phyloP scores from a whole-genome alignment of 1,139 yeast species.

The Geotrichum cucujoidarum region DNA sequence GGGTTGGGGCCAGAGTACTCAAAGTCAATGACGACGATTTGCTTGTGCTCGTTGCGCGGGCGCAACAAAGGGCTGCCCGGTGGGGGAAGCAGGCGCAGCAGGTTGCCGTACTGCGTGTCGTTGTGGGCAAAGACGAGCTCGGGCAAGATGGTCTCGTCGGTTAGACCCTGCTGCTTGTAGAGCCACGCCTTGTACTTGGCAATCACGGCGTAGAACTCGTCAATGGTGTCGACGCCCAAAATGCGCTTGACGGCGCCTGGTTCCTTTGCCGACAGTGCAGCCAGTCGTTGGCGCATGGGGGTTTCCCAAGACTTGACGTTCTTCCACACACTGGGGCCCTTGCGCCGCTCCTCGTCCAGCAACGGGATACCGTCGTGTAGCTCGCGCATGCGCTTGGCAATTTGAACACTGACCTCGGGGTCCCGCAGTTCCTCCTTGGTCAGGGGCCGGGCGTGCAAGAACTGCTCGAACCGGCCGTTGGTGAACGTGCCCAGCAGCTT shows the following conservation, averaged over 20 bases:
- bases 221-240: slow-evolving; percentile 16
- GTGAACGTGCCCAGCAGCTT: slow-evolving; percentile 78
- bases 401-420: slow-evolving; percentile 71
- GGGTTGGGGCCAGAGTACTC: slow-evolving; percentile 94
- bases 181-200: slow-evolving; percentile 60
- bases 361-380: slow-evolving; percentile 77
- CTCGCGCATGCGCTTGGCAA: slow-evolving; percentile 95
- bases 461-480: slow-evolving; percentile 92
- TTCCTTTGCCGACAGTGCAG: slow-evolving; percentile 27
- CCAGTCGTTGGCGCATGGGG: slow-evolving; percentile 46
- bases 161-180: slow-evolving; percentile 19
- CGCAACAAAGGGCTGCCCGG: slow-evolving; percentile 41
- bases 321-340: slow-evolving; percentile 67
- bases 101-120: slow-evolving; percentile 93
- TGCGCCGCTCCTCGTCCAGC: slow-evolving; percentile 45
- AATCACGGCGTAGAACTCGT: slow-evolving; percentile 30
- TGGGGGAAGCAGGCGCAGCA: slow-evolving; percentile 42
- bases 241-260: slow-evolving; percentile 24
- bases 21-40: slow-evolving; percentile 88
- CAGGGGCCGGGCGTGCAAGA: slow-evolving; percentile 71
- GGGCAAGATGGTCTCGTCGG: slow-evolving; percentile 40
- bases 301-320: slow-evolving; percentile 68
- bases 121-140: slow-evolving; percentile 81
- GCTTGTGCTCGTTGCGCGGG: slow-evolving; percentile 55
- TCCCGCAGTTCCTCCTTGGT: slow-evolving; percentile 68